These are phyloP conservation scores for Fomitopsis schrenkii DNA, from an alignment of 1,284 basidiomycete genomes.

Conservation along the genomic window DNA sequence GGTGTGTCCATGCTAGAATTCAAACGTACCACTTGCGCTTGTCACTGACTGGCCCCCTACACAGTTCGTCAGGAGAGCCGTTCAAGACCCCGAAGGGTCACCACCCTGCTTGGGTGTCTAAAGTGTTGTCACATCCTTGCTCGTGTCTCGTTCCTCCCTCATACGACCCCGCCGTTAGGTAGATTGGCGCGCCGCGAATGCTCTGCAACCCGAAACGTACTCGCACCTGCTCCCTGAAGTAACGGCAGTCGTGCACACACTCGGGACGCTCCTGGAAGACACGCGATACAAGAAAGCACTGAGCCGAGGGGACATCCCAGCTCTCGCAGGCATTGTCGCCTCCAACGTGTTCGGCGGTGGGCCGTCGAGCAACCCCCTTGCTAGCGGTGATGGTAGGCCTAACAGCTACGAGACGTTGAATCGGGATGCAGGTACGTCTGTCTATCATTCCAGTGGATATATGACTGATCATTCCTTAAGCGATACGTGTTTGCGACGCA, in stretches of 20 bases:
- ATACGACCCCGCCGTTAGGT: constrained; percentile 43
- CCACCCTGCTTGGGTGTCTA: constrained; percentile 78
- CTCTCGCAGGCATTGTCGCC: constrained; percentile 47
- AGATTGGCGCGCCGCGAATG: constrained; percentile 79
- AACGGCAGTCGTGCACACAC: constrained; percentile 87
- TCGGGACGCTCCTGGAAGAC: constrained; percentile 90
- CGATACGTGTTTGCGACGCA: constrained; percentile 71
- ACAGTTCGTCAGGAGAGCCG: constrained; percentile 81
- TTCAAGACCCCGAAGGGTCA: constrained; percentile 89
- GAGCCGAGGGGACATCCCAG: constrained; percentile 50
- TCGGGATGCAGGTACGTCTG: constrained; percentile 78
- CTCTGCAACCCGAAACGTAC: constrained; percentile 76
- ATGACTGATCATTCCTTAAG: constrained; percentile 32
- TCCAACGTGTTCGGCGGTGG: constrained; percentile 31
- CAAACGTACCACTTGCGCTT: not conserved
- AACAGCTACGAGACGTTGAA: constrained; percentile 80
- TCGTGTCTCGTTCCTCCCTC: not conserved
- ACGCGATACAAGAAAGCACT: constrained; percentile 77
- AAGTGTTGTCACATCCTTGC: constrained; percentile 39
- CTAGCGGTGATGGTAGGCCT: constrained; percentile 32
- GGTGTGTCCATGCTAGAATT: constrained; percentile 41
- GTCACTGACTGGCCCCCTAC: not conserved
- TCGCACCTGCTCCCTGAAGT: constrained; percentile 59
- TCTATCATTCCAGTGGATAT: not conserved
- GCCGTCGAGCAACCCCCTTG: constrained; percentile 60